Evolutionary conservation across 1,139 yeast genomes (phyloP).

Genomic region (Geotrichum candidum): DNA sequence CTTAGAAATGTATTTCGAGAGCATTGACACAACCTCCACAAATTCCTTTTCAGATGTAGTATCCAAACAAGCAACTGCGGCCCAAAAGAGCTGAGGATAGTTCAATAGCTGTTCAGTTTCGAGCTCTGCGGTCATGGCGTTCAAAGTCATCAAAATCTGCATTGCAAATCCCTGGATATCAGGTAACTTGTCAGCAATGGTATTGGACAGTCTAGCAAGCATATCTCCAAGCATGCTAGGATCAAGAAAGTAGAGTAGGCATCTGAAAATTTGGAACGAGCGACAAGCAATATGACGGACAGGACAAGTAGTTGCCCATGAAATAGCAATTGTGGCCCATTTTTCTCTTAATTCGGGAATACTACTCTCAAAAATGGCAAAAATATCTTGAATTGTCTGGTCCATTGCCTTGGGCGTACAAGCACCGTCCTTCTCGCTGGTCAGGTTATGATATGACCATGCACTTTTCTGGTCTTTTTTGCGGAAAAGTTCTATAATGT

Average conservation of each 20-base stretch:
- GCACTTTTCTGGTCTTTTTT: slow-evolving; percentile 41
- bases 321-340: slow-evolving; percentile 79
- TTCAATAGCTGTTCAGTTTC: slow-evolving; percentile 72
- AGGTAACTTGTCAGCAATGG: slow-evolving; percentile 78
- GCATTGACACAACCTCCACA: slow-evolving; percentile 74
- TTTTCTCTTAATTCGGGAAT: slow-evolving; percentile 58
- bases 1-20: slow-evolving; percentile 77
- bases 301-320: slow-evolving; percentile 97
- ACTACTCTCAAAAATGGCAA: slow-evolving; percentile 50
- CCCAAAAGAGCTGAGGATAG: slow-evolving; percentile 94
- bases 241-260: slow-evolving; percentile 70
- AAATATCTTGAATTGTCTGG: slow-evolving; percentile 56
- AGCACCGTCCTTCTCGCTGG: slow-evolving; percentile 72
- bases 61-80: slow-evolving; percentile 83
- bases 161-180: slow-evolving; percentile 96
- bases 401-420: slow-evolving; percentile 88
- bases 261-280: slow-evolving; percentile 87
- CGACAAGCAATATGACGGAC: slow-evolving; percentile 96
- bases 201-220: slow-evolving; percentile 87
- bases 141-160: slow-evolving; percentile 93
- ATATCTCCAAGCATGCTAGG: slow-evolving; percentile 87
- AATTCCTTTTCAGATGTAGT: slow-evolving; percentile 92
- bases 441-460: slow-evolving; percentile 87
- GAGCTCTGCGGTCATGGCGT: slow-evolving; percentile 83
- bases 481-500: slow-evolving; percentile 45